A percentile compares a stretch with the other conserved stretches of the same genome.
Evolutionary conservation across 2,329 filamentous ascomycete genomes (phyloP).

Genomic region (Rhynchosporium graminicola): DNA sequence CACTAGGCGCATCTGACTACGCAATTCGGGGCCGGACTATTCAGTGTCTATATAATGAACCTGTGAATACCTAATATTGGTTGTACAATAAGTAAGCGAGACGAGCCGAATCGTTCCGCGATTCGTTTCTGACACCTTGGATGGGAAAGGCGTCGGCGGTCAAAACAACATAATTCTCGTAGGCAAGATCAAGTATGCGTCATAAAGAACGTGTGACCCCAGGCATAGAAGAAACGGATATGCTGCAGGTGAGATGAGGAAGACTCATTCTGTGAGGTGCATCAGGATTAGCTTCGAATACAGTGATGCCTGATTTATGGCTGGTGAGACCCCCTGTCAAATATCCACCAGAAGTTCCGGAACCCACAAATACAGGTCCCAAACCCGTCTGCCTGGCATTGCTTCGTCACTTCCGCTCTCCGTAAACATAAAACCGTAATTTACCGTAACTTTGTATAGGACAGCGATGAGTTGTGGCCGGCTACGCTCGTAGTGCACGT

Average conservation of each 20-base stretch:
- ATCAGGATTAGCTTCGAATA: conserved; percentile 1
- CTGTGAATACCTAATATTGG: background rate
- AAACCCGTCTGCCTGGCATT: conserved; percentile 18
- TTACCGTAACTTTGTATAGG: conserved; percentile 1
- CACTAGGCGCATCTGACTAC: background rate
- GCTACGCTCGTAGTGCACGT: conserved; percentile 4
- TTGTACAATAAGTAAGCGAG: background rate
- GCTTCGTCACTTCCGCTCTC: conserved; percentile 4
- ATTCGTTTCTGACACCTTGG: background rate
- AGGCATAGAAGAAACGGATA: conserved; percentile 4
- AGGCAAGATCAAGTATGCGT: conserved; percentile 22
- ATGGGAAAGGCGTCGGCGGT: conserved; percentile 12
- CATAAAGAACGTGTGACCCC: conserved; percentile 27
- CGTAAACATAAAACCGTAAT: background rate
- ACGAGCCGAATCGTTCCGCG: background rate
- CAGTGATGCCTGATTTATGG: conserved; percentile 20
- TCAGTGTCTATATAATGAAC: background rate
- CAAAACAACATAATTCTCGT: background rate
- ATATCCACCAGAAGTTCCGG: background rate
- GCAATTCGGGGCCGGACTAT: background rate
- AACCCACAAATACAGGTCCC: conserved; percentile 16
- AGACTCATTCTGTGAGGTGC: conserved; percentile 23
- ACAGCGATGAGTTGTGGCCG: background rate
- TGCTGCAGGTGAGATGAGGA: background rate
- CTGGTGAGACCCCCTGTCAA: conserved; percentile 1